Base-by-base conservation (phyloP, 305 asterid species). In the Euphrasia arctica region DNA sequence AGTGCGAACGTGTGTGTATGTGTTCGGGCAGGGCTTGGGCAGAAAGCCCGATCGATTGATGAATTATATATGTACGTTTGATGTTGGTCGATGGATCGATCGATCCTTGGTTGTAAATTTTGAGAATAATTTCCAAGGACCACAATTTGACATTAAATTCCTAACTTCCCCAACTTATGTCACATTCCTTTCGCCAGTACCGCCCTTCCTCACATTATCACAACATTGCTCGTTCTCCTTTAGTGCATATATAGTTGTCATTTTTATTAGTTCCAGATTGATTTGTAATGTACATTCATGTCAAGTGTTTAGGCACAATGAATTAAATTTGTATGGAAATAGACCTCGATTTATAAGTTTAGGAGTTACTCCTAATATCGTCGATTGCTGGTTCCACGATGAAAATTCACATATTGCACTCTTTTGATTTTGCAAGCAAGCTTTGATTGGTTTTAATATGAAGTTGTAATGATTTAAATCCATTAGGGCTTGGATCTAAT, bases 121-220 rank as follows among this genome's bases (percentile, higher is more conserved):
- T 64, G 68, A 64, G 48, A n/a, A 72, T 47, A 12, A 45, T 0
- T 27, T 64, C 28, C 7, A 60, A 55, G 78, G 74, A 64, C 71
- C 78, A 74, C 78, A 25, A 2, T 50, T 22, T 48, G 12, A 47
- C 70, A 63, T 50, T 68, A 42, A 63, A 63, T 63, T 51, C 68
- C 45, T n/a, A 41, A 52, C 50, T 34, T 50, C 27, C 54, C 62
- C 51, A 11, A 45, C 51, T 45, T 11, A 3, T 47, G 52, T 73
- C 57, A 9, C 66, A 27, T 62, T 68, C 73, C 67, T 62, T 61
- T 54, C 73, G 43, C 11, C 32, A 25, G 27, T 25, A 29, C 68
- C 63, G 15, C 15, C 54, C 73, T 32, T 54, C 57, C 6, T 48
- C 73, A 62, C 58, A 13, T 69, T 62, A 63, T 63, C 47, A 25